These are phyloP conservation scores for Colletotrichum sp. DNA, from an alignment of 2,329 filamentous ascomycete genomes.

Conservation along the genomic window DNA sequence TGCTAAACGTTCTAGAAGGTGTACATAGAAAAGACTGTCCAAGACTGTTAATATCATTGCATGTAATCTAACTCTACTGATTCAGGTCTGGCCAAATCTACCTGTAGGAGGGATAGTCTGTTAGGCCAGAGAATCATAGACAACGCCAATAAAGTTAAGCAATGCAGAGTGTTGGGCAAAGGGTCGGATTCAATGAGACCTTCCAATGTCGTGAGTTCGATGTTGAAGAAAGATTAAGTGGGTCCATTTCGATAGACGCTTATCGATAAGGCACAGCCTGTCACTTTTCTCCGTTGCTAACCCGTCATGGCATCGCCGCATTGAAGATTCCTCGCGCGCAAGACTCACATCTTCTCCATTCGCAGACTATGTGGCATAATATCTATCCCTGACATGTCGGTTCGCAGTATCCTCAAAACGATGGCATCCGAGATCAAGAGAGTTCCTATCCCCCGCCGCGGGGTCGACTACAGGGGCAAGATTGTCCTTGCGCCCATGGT, in stretches of 20 bases:
- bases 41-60: background rate
- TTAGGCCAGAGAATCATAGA: background rate
- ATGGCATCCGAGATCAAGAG: slow-evolving; percentile 67
- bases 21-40: background rate
- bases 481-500: slow-evolving; percentile 98
- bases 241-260: background rate
- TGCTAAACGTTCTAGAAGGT: background rate
- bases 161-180: background rate
- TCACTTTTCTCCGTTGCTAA: slow-evolving; percentile 14
- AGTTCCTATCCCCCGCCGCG: slow-evolving; percentile 84
- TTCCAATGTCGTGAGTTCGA: background rate
- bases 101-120: background rate
- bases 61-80: background rate
- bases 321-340: background rate
- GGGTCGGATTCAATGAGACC: background rate
- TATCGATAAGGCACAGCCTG: slow-evolving; percentile 16
- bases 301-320: slow-evolving; percentile 18
- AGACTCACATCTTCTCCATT: background rate
- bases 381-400: slow-evolving; percentile 4
- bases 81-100: background rate
- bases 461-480: slow-evolving; percentile 93
- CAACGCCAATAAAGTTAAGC: background rate
- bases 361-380: background rate
- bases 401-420: slow-evolving; percentile 43
- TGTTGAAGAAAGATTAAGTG: background rate